phyloP scores from a whole-genome alignment of 106 monocot genomes.

The Dactylorhiza incarnata region DNA sequence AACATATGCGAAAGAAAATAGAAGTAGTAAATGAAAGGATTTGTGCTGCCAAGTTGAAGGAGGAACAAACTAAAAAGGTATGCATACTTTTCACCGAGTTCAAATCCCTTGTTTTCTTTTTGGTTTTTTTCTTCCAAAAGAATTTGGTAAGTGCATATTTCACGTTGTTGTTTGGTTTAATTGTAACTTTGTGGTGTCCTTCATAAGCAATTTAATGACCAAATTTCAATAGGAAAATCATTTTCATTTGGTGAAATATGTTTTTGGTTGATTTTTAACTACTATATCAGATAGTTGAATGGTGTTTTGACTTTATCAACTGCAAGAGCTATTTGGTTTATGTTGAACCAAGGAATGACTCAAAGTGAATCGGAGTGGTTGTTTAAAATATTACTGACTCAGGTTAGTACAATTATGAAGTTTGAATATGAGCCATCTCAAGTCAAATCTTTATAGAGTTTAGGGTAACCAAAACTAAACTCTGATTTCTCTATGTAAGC shows the following conservation, averaged over 20 bases:
- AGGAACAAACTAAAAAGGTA: conserved; percentile 88
- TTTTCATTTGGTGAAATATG: not conserved
- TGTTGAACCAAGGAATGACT: not conserved
- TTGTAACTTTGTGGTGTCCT: not conserved
- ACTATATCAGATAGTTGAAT: not conserved
- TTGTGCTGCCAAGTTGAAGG: conserved; percentile 71
- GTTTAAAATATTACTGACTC: not conserved
- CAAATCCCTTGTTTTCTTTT: not conserved
- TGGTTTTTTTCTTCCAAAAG: not conserved
- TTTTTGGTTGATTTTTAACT: not conserved
- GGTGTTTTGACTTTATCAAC: not conserved
- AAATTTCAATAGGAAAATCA: not conserved
- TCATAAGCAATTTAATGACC: not conserved
- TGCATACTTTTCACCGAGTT: not conserved
- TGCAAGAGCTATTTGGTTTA: not conserved
- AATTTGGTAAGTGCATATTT: not conserved
- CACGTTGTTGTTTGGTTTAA: not conserved
- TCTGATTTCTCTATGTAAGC: not conserved
- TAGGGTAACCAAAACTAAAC: not conserved
- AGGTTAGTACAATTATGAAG: not conserved
- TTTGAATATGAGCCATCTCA: not conserved
- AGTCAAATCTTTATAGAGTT: not conserved
- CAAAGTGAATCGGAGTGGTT: not conserved
- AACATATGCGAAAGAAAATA: conserved; percentile 91
- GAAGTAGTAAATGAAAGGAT: conserved; percentile 79